Percentiles rank a stretch among this genome's conserved stretches.
Conservation (phyloP, 2,329 filamentous ascomycete species). For the Chaetothyriales sp. region DNA sequence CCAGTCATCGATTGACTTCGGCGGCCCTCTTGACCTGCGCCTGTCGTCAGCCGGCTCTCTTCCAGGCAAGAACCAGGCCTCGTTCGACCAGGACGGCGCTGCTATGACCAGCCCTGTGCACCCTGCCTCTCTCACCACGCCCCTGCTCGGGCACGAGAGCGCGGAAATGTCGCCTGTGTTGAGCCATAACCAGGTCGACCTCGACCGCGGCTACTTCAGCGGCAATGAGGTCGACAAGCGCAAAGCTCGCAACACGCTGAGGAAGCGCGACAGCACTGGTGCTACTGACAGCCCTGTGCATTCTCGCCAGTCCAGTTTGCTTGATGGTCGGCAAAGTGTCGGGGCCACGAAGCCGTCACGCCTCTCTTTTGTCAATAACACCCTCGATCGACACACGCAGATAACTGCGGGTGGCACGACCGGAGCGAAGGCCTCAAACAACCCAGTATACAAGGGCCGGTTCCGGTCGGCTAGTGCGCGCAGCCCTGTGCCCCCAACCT, state of each 20-base stretch:
- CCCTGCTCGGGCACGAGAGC: slow-evolving; percentile 17
- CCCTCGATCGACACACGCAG: slow-evolving; percentile 39
- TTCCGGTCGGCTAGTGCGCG: slow-evolving; percentile 49
- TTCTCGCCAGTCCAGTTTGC: slow-evolving; percentile 59
- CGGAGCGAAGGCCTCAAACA: slow-evolving; percentile 55
- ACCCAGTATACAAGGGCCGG: slow-evolving; percentile 33
- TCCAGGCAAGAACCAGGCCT: slow-evolving; percentile 39
- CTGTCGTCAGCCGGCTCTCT: slow-evolving; percentile 9
- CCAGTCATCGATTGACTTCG: slow-evolving; percentile 73
- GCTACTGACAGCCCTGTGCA: slow-evolving; percentile 32
- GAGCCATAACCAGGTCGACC: slow-evolving; percentile 35
- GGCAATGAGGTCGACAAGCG: slow-evolving; percentile 68
- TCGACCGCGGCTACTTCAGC: slow-evolving; percentile 87
- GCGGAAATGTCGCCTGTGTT: slow-evolving; percentile 16
- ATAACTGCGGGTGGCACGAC: slow-evolving; percentile 30
- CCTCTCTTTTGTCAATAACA: slow-evolving; percentile 64
- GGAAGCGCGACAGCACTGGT: slow-evolving; percentile 45
- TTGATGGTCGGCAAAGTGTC: slow-evolving; percentile 55
- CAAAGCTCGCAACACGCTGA: slow-evolving; percentile 57
- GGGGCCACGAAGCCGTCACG: slow-evolving; percentile 58
- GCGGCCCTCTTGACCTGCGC: slow-evolving; percentile 23
- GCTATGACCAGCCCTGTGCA: slow-evolving; percentile 26
- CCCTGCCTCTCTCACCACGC: slow-evolving; percentile 15
- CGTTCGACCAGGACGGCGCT: slow-evolving; percentile 45
- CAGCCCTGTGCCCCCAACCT: slow-evolving; percentile 25